These are phyloP conservation scores for Trichophyton equinum DNA, from an alignment of 2,329 filamentous ascomycete species.

Conservation along the genomic window DNA sequence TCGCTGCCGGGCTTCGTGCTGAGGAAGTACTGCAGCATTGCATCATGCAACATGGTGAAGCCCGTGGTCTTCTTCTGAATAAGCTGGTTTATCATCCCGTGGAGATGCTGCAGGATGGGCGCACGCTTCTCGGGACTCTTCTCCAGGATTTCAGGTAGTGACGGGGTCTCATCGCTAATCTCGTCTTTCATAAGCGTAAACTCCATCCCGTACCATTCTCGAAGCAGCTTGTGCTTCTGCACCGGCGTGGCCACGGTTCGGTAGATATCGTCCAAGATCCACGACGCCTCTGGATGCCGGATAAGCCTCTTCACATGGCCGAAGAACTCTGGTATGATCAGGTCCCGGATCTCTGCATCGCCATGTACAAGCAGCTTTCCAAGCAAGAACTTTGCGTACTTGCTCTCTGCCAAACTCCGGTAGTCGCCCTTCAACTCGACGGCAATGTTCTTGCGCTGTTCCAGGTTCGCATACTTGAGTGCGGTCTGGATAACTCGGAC, in stretches of 20 bases:
- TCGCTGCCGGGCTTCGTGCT: constrained; percentile 64
- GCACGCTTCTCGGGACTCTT: constrained; percentile 72
- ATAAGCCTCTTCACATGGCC: constrained; percentile 85
- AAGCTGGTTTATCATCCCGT: constrained; percentile 78
- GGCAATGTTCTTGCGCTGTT: constrained; percentile 77
- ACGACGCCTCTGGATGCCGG: constrained; percentile 89
- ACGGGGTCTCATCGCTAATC: constrained; percentile 23
- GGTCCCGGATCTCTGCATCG: constrained; percentile 70
- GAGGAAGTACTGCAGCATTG: constrained; percentile 92
- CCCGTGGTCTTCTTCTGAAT: constrained; percentile 94
- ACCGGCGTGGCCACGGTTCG: constrained; percentile 71
- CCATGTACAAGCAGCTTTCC: constrained; percentile 92
- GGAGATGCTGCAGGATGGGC: constrained; percentile 73
- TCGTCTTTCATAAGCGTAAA: constrained; percentile 65
- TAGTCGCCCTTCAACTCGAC: constrained; percentile 76
- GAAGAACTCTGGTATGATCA: constrained; percentile 90
- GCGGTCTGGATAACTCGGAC: constrained; percentile 95
- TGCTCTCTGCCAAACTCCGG: constrained; percentile 75
- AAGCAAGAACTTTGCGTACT: constrained; percentile 94
- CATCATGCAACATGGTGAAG: constrained; percentile 96
- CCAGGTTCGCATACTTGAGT: constrained; percentile 81
- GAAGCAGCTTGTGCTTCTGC: constrained; percentile 72
- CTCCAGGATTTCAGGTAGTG: constrained; percentile 58
- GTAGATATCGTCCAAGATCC: constrained; percentile 97
- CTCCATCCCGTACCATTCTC: constrained; percentile 94